Evolutionary conservation across 2,329 filamentous ascomycete genomes (phyloP).

Genomic region (Didymella pomorum): DNA sequence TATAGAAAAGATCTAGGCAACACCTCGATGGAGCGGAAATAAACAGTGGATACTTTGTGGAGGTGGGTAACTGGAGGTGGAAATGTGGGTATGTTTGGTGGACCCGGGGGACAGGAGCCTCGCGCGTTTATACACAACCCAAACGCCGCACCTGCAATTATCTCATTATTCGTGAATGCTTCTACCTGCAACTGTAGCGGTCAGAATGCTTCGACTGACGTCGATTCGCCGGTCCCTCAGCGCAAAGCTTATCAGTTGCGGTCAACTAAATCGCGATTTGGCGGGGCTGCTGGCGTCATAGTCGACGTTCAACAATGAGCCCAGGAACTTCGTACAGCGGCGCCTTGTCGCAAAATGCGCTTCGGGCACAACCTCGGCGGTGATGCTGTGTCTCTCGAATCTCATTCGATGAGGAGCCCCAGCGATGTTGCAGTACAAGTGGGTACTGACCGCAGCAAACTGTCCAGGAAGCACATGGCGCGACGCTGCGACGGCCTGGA

Average conservation of each 20-base stretch:
- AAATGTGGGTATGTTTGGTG: slow-evolving; percentile 26
- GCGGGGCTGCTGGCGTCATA: slow-evolving; percentile 34
- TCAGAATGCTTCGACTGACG: slow-evolving; percentile 22
- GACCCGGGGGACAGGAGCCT: slow-evolving; percentile 17
- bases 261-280: slow-evolving; percentile 21
- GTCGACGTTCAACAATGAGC: slow-evolving; percentile 16
- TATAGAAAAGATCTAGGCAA: slow-evolving; percentile 24
- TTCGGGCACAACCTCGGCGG: slow-evolving; percentile 26
- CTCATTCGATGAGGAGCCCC: slow-evolving; percentile 28
- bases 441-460: slow-evolving; percentile 28
- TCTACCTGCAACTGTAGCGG: slow-evolving; percentile 23
- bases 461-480: slow-evolving; percentile 10
- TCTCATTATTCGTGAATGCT: slow-evolving; percentile 23
- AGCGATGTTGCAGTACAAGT: slow-evolving; percentile 34
- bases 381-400: slow-evolving; percentile 34
- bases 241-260: slow-evolving; percentile 29
- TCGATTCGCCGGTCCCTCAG: slow-evolving; percentile 27
- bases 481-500: slow-evolving; percentile 16
- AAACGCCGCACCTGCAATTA: slow-evolving; percentile 10
- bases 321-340: slow-evolving; percentile 17
- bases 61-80: slow-evolving; percentile 31
- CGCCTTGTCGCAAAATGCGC: slow-evolving; percentile 14
- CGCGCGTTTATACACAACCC: slow-evolving; percentile 31
- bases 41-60: slow-evolving; percentile 40
- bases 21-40: slow-evolving; percentile 34